Conservation (phyloP, 306 rosid genomes). For the Cercis canadensis region DNA sequence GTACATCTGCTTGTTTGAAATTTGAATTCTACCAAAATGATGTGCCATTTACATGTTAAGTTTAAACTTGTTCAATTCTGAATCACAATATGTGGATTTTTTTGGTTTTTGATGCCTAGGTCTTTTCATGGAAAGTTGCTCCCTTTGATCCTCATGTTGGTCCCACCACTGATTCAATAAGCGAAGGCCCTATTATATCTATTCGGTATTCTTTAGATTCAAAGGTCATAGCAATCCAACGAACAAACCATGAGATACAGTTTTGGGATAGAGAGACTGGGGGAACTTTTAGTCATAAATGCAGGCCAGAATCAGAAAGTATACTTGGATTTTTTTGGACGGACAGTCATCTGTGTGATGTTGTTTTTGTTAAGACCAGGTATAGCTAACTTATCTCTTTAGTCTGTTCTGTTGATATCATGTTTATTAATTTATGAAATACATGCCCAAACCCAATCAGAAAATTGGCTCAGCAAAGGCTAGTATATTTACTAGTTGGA, state of each 20-base stretch:
- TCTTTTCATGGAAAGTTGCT: slow-evolving; percentile 87
- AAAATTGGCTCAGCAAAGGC: slow-evolving; percentile 24
- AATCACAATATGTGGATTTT: slow-evolving; percentile 13
- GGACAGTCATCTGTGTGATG: slow-evolving; percentile 78
- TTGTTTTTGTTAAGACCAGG: slow-evolving; percentile 92
- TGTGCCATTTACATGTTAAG: slow-evolving; percentile 1
- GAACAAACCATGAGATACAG: slow-evolving; percentile 79
- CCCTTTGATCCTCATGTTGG: slow-evolving; percentile 71
- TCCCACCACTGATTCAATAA: slow-evolving; percentile 71
- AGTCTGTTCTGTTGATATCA: slow-evolving; percentile 9
- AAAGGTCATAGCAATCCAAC: slow-evolving; percentile 80
- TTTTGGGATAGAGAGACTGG: slow-evolving; percentile 82
- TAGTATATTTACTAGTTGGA: slow-evolving; percentile 4
- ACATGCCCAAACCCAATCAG: slow-evolving; percentile 12
- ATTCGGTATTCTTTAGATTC: slow-evolving; percentile 84
- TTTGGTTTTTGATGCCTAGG: slow-evolving; percentile 47
- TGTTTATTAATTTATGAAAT: slow-evolving; percentile 23
- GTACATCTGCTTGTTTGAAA: slow-evolving; percentile 18
- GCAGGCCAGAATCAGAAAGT: slow-evolving; percentile 83
- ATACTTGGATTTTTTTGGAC: slow-evolving; percentile 98
- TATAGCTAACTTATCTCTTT: slow-evolving; percentile 37
- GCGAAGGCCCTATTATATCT: slow-evolving; percentile 85
- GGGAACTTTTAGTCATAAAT: slow-evolving; percentile 75
- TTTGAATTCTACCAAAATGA: slow-evolving; percentile 4
- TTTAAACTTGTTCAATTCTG: slow-evolving; percentile 11